Base-by-base conservation (phyloP, 2,329 filamentous ascomycete species). In the Alternaria triticimaculans region DNA sequence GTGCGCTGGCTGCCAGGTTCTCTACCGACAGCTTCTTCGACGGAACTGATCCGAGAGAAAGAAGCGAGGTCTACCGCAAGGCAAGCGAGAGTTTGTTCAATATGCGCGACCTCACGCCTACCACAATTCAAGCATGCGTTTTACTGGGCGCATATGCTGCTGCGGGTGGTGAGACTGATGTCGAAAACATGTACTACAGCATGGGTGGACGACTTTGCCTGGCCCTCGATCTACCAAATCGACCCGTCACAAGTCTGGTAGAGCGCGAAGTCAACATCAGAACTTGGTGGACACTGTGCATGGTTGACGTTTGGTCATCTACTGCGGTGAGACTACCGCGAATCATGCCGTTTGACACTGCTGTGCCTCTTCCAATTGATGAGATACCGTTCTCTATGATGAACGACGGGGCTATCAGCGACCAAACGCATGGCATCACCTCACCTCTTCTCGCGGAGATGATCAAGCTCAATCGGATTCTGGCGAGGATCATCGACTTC, bases 301-400 rank as follows among this genome's bases (percentile, higher is more conserved):
- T 73, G 71, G 66, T 73, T 4, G 71, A 73, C 48, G 71, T 73
- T 14, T 73, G 71, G 71, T 73, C 71, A 8, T 73, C 71, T 5
- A 64, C 71, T 12, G 71, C 71, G 6, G 69, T 72, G 30, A 69
- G 60, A 45, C 56, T 73, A 14, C 64, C 71, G 21, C 61, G 68
- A 3, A 73, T 73, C 21, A 73, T 73, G 71, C 71, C 71, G 11
- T 55, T 67, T n/a, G 65, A 71, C 18, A 65, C 53, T 41, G 57
- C 49, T 25, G 69, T 72, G 2, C 69, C 71, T 2, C 64, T 68
- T 41, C 71, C 71, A n/a, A 63, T 73, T 23, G 71, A 72, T 30
- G 71, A 73, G 44, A 67, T 72, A 18, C 64, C 69, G 11, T 73
- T 73, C 55, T 64, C 62, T 3, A 66, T 64, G 2, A 72, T 73